Percentiles rank a stretch among this genome's conserved stretches.
These are phyloP conservation scores for Coemansia sp. DNA, from an alignment of 192 early-diverging fungal species.

Conservation along the genomic window DNA sequence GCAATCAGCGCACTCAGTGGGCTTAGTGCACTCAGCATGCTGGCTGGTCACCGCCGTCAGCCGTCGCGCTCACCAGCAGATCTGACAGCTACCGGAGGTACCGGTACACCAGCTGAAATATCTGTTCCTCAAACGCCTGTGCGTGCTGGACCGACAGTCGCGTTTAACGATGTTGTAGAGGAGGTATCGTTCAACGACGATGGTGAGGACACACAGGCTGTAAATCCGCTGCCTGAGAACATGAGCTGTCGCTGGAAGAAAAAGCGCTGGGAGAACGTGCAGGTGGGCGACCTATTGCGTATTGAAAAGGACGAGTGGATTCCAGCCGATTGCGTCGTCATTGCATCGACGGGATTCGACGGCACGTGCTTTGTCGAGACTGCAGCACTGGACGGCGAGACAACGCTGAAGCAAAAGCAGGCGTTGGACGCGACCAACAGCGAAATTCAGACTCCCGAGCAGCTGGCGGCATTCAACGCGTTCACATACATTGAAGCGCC, in stretches of 20 bases:
- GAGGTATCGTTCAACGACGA: conserved; percentile 13
- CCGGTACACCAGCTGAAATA: neutral
- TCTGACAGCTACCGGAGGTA: neutral
- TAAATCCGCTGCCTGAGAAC: conserved; percentile 36
- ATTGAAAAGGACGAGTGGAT: conserved; percentile 78
- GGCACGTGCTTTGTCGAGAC: conserved; percentile 86
- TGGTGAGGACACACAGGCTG: neutral
- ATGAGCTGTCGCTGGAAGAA: conserved; percentile 54
- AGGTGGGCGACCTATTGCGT: conserved; percentile 75
- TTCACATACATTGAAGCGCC: conserved; percentile 67
- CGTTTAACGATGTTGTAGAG: conserved; percentile 40
- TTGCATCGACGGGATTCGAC: conserved; percentile 67
- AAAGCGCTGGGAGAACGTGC: conserved; percentile 60
- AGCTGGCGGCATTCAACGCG: conserved; percentile 44
- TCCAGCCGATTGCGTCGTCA: conserved; percentile 75
- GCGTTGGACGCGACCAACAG: conserved; percentile 60
- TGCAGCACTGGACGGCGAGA: conserved; percentile 83
- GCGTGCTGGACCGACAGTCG: conserved; percentile 18
- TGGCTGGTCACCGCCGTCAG: neutral
- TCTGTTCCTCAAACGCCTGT: neutral
- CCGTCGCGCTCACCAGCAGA: conserved; percentile 2
- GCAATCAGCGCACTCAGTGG: conserved; percentile 8
- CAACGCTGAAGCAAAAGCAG: conserved; percentile 83
- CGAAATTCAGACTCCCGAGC: conserved; percentile 49
- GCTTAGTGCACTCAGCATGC: neutral